Evolutionary conservation across 2,329 filamentous ascomycete genomes (phyloP), one percentile per base, ranked within the genome.

Genomic region (Trichocomaceae sp.): DNA sequence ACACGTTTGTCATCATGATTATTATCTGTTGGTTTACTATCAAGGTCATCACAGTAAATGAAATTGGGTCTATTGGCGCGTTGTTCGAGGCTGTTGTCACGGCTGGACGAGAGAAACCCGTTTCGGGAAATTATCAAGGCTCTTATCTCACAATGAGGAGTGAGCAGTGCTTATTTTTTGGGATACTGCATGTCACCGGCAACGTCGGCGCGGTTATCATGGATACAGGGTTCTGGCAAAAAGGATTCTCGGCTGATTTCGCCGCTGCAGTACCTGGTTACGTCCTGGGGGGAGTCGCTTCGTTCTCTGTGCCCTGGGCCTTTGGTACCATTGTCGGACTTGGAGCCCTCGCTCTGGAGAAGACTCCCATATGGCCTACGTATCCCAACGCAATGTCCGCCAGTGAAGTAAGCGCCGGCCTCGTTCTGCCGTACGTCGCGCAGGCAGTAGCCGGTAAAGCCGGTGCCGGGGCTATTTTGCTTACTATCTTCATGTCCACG

Each of bases 181-280:
- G 75, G 0, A 79, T 79, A 3, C 66, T 79, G 1, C 77, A 77
- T 50, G 71, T 74, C 0, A 70, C 74, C 3, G 72, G 73, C 29
- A 80, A 80, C 49, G 80, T 80, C 49, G 78, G 77, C 0, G 67
- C 79, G 0, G 78, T 81, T 9, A 78, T 80, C 57, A 78, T 80
- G 74, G 78, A 77, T 54, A 79, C 78, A 1, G 75, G 75, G 23
- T 80, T 63, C 80, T 79, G 49, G 74, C 77, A 58, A 79, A n/a
- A 81, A 57, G 77, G 77, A 0, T 79, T 81, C 59, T 75, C 77
- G 0, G 77, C 72, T 3, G 71, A 68, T 0, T 75, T 72, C 0
- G 66, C 72, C 1, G 74, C 78, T 0, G 77, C 77, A 0, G 77
- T 80, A 9, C 78, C 77, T 0, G 78, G 79, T 0, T 81, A 81